These are phyloP conservation scores for Luzula sylvatica DNA, from an alignment of 176 grass and related monocot species.

Conservation along the genomic window DNA sequence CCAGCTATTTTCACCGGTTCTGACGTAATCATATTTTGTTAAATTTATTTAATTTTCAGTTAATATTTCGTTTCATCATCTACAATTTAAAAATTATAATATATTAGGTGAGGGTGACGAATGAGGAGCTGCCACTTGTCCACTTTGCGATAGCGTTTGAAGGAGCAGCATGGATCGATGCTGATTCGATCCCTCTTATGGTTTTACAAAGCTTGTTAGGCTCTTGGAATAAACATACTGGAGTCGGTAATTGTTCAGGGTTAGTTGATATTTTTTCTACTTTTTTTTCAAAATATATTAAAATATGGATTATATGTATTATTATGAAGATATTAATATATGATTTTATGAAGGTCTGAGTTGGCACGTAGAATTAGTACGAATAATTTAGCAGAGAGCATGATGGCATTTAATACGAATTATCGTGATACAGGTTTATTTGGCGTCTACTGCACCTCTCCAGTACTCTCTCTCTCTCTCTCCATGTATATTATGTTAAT, in stretches of 20 bases:
- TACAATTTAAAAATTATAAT: neutral
- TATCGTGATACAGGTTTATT: conserved; percentile 89
- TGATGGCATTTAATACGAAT: conserved; percentile 96
- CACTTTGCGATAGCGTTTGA: conserved; percentile 88
- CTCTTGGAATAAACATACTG: conserved; percentile 59
- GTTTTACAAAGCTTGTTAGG: conserved; percentile 88
- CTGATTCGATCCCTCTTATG: conserved; percentile 90
- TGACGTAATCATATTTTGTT: conserved; percentile 39
- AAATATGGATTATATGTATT: neutral
- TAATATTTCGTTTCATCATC: conserved; percentile 21
- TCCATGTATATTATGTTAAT: neutral
- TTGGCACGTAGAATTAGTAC: conserved; percentile 77
- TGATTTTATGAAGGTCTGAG: conserved; percentile 60
- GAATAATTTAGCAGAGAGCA: conserved; percentile 55
- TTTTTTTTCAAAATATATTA: neutral
- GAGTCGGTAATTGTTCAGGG: conserved; percentile 80
- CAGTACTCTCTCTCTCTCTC: conserved; percentile 38
- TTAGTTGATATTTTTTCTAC: conserved; percentile 24
- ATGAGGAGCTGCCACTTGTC: conserved; percentile 38
- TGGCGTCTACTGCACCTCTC: conserved; percentile 58
- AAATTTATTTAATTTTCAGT: conserved; percentile 10
- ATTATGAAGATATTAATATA: conserved; percentile 7
- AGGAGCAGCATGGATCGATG: conserved; percentile 72
- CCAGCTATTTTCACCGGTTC: conserved; percentile 84
- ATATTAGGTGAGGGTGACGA: conserved; percentile 66